Base-by-base conservation (phyloP, 345 rosid genomes). In the Moricandia arvensis region DNA sequence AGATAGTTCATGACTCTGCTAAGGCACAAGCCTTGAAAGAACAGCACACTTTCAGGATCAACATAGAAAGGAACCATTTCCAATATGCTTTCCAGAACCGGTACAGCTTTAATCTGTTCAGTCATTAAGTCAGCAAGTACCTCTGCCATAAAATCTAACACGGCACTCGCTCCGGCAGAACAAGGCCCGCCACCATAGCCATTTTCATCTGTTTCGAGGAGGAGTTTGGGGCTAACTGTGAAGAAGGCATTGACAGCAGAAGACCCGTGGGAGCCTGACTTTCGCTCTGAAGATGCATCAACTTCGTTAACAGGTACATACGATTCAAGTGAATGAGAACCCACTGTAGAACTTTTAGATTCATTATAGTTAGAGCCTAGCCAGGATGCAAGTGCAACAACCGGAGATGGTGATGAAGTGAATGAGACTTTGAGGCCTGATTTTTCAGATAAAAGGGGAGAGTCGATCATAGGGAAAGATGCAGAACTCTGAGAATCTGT, bases 131-230 rank as follows among this genome's bases (percentile, higher is more conserved):
- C 97, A 81, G 99, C 91, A 67, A 95, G 93, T 82, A 89, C 96
- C 86, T 92, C 99, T 31, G 96, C 98, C 83, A 93, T 79, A 78
- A 95, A 95, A 86, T 95, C 99, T 79, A 95, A 82, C 75, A 89
- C 80, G 53, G 98, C 98, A 81, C 97, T 90, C 43, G 97, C 98
- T 75, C 93, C 99, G 49, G 98, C 97, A 81, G 96, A 92, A 83
- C 99, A 95, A 62, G 98, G 98, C 75, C 99, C 99, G 13, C 99
- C 98, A 51, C 98, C 99, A 71, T 89, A 95, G 66, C 99, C 97
- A 77, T 87, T 85, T 81, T 95, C 98, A 86, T 95, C 98, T 59
- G 83, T 80, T 84, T 92, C 97, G 38, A 90, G 85, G 34, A 95
- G 96, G 69, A 90, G 80, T 73, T 86, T 88, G 58, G 93, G 81